Evolutionary conservation across 2,329 filamentous ascomycete genomes (phyloP).

Genomic region (Fulvia fulva): DNA sequence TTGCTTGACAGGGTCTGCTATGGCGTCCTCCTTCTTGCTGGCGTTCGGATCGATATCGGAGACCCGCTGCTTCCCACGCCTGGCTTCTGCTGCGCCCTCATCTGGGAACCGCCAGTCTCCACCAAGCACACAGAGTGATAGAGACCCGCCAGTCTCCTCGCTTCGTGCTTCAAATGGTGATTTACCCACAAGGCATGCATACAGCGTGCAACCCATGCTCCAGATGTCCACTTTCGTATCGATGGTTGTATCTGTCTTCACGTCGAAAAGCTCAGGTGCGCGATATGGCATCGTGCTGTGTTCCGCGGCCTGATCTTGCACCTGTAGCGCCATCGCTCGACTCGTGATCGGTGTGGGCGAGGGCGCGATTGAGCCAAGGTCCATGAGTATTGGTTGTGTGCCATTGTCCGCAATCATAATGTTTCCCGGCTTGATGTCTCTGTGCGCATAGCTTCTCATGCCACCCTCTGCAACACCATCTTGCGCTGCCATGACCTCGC

Average conservation of each 20-base stretch:
- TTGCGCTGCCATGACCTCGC: constrained; percentile 64
- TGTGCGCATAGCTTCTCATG: constrained; percentile 79
- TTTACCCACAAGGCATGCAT: constrained; percentile 93
- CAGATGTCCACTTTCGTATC: constrained; percentile 98
- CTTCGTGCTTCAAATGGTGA: constrained; percentile 93
- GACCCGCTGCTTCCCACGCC: constrained; percentile 53
- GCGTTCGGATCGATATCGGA: constrained; percentile 26
- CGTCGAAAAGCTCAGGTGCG: constrained; percentile 95
- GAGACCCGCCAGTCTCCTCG: constrained; percentile 90
- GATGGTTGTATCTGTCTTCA: constrained; percentile 85
- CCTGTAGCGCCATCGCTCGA: constrained; percentile 81
- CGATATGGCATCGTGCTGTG: constrained; percentile 99
- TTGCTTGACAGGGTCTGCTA: constrained; percentile 79
- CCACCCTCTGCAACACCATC: constrained; percentile 66
- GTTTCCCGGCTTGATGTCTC: constrained; percentile 97
- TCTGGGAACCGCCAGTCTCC: constrained; percentile 97
- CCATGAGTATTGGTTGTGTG: constrained; percentile 88
- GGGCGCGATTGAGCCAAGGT: constrained; percentile 84
- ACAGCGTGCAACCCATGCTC: constrained; percentile 96
- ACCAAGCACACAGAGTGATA: constrained; percentile 87
- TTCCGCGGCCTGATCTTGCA: constrained; percentile 91
- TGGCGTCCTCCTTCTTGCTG: constrained; percentile 48
- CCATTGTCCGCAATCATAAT: constrained; percentile 98
- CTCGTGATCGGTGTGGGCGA: constrained; percentile 87
- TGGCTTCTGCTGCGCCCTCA: constrained; percentile 62